Percentiles rank a stretch among this genome's conserved stretches.
Conservation (phyloP, 192 early-diverging fungal species). For the Linnemannia zychae region DNA sequence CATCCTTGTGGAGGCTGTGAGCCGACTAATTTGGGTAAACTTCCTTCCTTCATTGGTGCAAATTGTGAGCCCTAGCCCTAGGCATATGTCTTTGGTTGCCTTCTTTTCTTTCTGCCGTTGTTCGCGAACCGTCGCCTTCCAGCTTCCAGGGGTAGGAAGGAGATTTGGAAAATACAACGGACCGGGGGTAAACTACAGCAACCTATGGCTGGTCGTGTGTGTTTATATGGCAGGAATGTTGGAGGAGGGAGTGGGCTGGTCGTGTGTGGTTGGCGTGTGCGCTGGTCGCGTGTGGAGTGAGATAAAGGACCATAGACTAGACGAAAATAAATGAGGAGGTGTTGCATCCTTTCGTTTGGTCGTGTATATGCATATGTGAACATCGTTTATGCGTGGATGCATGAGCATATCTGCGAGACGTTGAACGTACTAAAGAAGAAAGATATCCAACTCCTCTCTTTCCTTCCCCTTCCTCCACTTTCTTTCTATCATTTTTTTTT, state of each 20-base stretch:
- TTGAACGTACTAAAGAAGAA: not conserved
- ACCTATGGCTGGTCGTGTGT: not conserved
- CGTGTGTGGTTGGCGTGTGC: not conserved
- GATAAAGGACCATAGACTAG: not conserved
- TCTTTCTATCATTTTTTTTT: not conserved
- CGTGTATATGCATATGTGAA: not conserved
- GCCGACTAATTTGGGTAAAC: not conserved
- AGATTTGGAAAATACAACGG: constrained; percentile 1
- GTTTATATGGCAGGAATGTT: not conserved
- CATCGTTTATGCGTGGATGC: not conserved
- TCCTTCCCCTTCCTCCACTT: not conserved
- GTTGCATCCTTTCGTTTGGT: not conserved
- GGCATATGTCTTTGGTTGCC: not conserved
- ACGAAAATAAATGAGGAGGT: not conserved
- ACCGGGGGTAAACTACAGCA: not conserved
- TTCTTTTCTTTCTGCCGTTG: not conserved
- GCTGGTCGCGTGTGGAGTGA: not conserved
- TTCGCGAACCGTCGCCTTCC: not conserved
- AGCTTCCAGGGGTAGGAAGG: not conserved
- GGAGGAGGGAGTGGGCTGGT: not conserved
- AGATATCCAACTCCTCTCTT: not conserved
- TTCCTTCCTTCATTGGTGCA: not conserved
- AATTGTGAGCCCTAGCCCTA: not conserved
- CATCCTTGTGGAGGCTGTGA: not conserved
- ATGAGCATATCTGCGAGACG: too few relatives aligned